phyloP scores from a whole-genome alignment of 1,284 basidiomycete species.

The Ustilago sp. region DNA sequence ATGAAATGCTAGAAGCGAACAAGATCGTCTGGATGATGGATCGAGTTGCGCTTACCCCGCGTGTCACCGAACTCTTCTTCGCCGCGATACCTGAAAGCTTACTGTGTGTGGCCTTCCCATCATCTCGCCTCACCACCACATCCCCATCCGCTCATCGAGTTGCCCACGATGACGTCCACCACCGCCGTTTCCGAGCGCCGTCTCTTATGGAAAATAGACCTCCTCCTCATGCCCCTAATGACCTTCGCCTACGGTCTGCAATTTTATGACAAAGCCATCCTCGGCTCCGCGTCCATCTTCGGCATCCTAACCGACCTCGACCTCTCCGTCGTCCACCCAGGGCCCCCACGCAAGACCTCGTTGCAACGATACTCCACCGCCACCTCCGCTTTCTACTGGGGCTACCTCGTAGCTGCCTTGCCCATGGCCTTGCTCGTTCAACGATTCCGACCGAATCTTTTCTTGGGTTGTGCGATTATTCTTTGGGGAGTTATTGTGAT shows the following conservation, averaged over 20 bases:
- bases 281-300: slow-evolving; percentile 72
- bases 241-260: slow-evolving; percentile 72
- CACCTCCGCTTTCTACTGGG: slow-evolving; percentile 71
- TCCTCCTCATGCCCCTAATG: slow-evolving; percentile 71
- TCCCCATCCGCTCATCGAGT: background rate
- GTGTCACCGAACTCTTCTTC: background rate
- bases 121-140: background rate
- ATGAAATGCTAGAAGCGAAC: no score
- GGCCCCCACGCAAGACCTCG: slow-evolving; percentile 57
- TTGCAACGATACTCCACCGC: slow-evolving; percentile 55
- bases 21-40: background rate
- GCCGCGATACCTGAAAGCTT: background rate
- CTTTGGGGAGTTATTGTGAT: slow-evolving; percentile 72
- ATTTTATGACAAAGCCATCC: slow-evolving; percentile 73
- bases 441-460: slow-evolving; percentile 70
- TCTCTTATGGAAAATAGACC: slow-evolving; percentile 52
- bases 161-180: slow-evolving; percentile 8
- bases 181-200: slow-evolving; percentile 38
- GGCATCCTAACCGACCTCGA: slow-evolving; percentile 72
- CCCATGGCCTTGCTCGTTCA: slow-evolving; percentile 72
- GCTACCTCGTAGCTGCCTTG: slow-evolving; percentile 71
- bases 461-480: slow-evolving; percentile 57
- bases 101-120: background rate
- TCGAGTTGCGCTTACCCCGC: slow-evolving; percentile 2
- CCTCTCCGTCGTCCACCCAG: slow-evolving; percentile 64